These are phyloP conservation scores for Gracilaria vermiculophylla DNA, from an alignment of 23 red algal species.

Conservation along the genomic window DNA sequence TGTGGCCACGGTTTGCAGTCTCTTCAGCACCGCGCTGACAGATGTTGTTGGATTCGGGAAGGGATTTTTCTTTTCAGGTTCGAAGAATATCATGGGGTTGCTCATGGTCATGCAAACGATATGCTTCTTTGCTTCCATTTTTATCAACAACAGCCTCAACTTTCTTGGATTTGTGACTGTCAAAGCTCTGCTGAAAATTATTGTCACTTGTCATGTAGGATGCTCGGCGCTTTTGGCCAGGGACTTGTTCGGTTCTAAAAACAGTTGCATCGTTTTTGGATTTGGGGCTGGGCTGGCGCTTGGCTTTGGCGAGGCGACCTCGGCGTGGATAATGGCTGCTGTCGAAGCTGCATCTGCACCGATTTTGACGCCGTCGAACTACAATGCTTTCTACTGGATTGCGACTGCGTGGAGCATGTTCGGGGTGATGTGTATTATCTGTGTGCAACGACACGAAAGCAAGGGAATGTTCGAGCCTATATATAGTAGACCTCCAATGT, in stretches of 20 bases:
- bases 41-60: neutral
- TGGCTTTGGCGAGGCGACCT: conserved; percentile 4
- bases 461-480: no score
- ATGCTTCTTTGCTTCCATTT: neutral
- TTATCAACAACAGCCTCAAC: neutral
- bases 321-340: conserved; percentile 3
- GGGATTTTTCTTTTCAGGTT: conserved; percentile 25
- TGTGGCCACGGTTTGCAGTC: neutral
- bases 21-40: neutral
- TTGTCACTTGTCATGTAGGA: conserved; percentile 1
- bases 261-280: conserved; percentile 46
- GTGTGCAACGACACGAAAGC: neutral
- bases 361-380: neutral
- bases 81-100: conserved; percentile 12
- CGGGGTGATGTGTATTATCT: neutral
- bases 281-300: conserved; percentile 30
- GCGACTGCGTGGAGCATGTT: conserved; percentile 1
- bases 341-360: neutral
- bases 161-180: conserved; percentile 15
- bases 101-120: conserved; percentile 23
- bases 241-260: conserved; percentile 25
- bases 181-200: neutral
- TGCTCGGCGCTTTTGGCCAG: conserved; percentile 24
- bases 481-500: no score
- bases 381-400: conserved; percentile 42